Conservation (phyloP, 108 stramenopile genomes). For the Nitzschia putrida region DNA sequence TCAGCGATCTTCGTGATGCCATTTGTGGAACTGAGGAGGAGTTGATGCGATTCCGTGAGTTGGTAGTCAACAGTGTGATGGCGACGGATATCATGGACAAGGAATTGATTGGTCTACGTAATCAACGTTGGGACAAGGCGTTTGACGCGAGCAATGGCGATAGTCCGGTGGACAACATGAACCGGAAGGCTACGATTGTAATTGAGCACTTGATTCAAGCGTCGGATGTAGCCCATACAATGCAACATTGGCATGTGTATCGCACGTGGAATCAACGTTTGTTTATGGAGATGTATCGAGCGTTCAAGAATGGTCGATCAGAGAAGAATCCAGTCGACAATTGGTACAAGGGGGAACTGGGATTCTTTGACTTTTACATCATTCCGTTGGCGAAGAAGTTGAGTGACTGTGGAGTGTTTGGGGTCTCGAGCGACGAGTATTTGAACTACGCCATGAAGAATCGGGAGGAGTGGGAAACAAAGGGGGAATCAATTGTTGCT, state of each 20-base stretch:
- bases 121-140: conserved; percentile 25
- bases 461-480: conserved; percentile 14
- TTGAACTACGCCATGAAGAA: conserved; percentile 11
- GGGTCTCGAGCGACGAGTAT: conserved; percentile 16
- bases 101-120: conserved; percentile 6
- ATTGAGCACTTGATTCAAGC: conserved; percentile 28
- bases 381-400: conserved; percentile 25
- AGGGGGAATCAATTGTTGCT: not conserved
- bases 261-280: conserved; percentile 21
- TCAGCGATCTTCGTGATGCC: conserved; percentile 7
- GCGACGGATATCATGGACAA: conserved; percentile 25
- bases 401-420: conserved; percentile 23
- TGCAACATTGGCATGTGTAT: conserved; percentile 29
- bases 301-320: conserved; percentile 4
- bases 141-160: conserved; percentile 4
- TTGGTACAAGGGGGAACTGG: conserved; percentile 24
- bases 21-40: conserved; percentile 13
- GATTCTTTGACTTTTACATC: conserved; percentile 25
- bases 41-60: conserved; percentile 9
- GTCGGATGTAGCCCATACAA: conserved; percentile 23
- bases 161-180: not conserved
- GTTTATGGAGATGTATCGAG: conserved; percentile 16
- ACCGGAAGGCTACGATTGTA: conserved; percentile 21
- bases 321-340: conserved; percentile 6
- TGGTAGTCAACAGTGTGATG: conserved; percentile 28